Evolutionary conservation across 306 rosid species (phyloP).

Genomic region (Prunus armeniaca): DNA sequence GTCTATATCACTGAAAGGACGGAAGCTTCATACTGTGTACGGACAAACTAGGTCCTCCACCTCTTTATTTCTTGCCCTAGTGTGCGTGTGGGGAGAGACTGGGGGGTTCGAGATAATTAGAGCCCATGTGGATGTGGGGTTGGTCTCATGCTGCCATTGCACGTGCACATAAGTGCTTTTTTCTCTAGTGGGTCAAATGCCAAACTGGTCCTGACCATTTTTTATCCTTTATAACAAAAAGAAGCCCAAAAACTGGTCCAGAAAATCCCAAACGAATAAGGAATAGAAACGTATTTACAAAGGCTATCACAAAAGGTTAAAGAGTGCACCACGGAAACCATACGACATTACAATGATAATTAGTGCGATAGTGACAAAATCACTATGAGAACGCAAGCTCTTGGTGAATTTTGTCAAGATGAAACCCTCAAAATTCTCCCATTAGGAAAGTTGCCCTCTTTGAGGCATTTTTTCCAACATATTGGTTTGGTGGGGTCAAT

Average conservation of each 20-base stretch:
- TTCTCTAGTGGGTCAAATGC: conserved; percentile 30
- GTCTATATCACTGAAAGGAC: conserved; percentile 40
- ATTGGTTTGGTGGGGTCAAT: neutral
- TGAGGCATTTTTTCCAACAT: neutral
- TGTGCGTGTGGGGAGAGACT: conserved; percentile 59
- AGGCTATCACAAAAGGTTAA: neutral
- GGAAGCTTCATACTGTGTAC: conserved; percentile 41
- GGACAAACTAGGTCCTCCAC: conserved; percentile 15
- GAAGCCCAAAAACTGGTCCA: neutral
- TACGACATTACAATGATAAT: neutral
- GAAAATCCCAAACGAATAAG: neutral
- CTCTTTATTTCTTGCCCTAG: conserved; percentile 24
- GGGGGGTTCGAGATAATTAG: conserved; percentile 42
- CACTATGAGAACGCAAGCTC: neutral
- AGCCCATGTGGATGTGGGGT: conserved; percentile 81
- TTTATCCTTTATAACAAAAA: neutral
- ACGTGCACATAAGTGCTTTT: conserved; percentile 59
- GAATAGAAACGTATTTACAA: neutral
- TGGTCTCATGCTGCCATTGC: conserved; percentile 43
- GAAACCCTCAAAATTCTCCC: neutral
- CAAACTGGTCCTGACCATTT: conserved; percentile 37
- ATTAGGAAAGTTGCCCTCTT: neutral
- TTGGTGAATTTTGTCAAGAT: neutral
- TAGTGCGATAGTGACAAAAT: neutral
- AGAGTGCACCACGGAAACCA: neutral